Evolutionary conservation across 495 filamentous ascomycete genomes (phyloP), one percentile per base, ranked within the genome.

Genomic region (Trichocladium antarcticum): DNA sequence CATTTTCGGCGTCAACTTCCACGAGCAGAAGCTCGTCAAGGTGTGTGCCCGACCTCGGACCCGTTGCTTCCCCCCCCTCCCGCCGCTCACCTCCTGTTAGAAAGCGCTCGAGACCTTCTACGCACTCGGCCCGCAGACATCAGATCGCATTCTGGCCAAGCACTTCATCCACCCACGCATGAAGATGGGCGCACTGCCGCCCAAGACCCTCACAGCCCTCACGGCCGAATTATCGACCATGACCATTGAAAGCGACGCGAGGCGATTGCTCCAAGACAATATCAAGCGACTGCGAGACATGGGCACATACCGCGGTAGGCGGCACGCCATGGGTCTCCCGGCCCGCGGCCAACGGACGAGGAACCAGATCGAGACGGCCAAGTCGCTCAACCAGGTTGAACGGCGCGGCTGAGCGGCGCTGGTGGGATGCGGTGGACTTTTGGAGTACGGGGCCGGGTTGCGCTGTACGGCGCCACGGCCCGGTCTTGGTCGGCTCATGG

Each of bases 171-270:
- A 94, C 67, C 79, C 83, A 17, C 81, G 74, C 37, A 86, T 87
- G 50, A 80, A 78, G 61, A 72, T 96, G 45, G 81, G 83, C 61
- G 71, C 75, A 3, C 70, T 98, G 9, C 70, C 73, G 43, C 77
- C 77, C 50, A 80, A 84, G 61, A 84, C 84, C 50, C 69, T 93
- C 50, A 77, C 82, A 16, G 82, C 85, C 40, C 73, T 98, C 46
- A 86, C 79, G n/a, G 80, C 81, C 36, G 85, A 89, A 58, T 73
- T 98, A 34, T 85, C 89, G 6, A 81, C 80, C 10, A 89, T 98
- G 89, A 93, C 82, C 36, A 87, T 95, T 51, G 93, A 97, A 64
- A 95, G 85, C 58, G 89, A 98, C 55, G 72, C 94, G 50, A 71
- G 80, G 60, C 74, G 82, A 63, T 72, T 85, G 44, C 56, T 95